phyloP scores from a whole-genome alignment of 768 basidiomycete genomes.

The Leccinellum luteum region DNA sequence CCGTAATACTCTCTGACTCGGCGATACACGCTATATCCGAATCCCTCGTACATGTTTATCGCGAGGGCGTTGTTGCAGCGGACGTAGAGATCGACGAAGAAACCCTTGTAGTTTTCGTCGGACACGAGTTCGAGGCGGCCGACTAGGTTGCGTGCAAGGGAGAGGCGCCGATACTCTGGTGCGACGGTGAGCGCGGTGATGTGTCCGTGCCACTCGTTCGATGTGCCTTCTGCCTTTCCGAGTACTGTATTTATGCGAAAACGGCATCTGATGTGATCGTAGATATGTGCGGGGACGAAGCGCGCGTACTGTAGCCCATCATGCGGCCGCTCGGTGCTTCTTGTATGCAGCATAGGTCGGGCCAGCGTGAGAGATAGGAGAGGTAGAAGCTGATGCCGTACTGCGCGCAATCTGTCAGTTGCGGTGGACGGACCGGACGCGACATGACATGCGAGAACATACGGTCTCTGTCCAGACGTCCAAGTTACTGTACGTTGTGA shows the following conservation, averaged over 20 bases:
- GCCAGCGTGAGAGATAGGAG: slow-evolving; percentile 87
- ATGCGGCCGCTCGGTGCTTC: slow-evolving; percentile 77
- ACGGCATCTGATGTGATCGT: slow-evolving; percentile 2
- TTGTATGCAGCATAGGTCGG: slow-evolving; percentile 83
- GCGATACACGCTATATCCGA: slow-evolving; percentile 92
- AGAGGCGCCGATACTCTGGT: slow-evolving; percentile 87
- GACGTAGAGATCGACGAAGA: slow-evolving; percentile 96
- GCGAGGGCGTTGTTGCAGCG: slow-evolving; percentile 84
- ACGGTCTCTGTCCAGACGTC: slow-evolving; percentile 99
- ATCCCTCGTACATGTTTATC: slow-evolving; percentile 85
- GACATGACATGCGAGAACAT: slow-evolving; percentile 25
- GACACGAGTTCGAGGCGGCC: slow-evolving; percentile 81
- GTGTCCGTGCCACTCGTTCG: slow-evolving; percentile 86
- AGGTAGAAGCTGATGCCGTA: slow-evolving; percentile 90
- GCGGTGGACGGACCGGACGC: not conserved
- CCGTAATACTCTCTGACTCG: slow-evolving; percentile 90
- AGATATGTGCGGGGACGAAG: slow-evolving; percentile 3
- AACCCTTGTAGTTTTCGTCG: slow-evolving; percentile 74
- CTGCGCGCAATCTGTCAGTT: slow-evolving; percentile 36
- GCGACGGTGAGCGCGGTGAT: slow-evolving; percentile 94
- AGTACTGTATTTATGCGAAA: slow-evolving; percentile 56
- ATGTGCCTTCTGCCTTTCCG: slow-evolving; percentile 85
- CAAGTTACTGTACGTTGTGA: slow-evolving; percentile 60
- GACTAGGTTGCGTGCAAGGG: slow-evolving; percentile 87
- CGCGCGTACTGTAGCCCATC: slow-evolving; percentile 86